Conservation (phyloP, 805 yeast genomes). For the Barnettozyma californica region DNA sequence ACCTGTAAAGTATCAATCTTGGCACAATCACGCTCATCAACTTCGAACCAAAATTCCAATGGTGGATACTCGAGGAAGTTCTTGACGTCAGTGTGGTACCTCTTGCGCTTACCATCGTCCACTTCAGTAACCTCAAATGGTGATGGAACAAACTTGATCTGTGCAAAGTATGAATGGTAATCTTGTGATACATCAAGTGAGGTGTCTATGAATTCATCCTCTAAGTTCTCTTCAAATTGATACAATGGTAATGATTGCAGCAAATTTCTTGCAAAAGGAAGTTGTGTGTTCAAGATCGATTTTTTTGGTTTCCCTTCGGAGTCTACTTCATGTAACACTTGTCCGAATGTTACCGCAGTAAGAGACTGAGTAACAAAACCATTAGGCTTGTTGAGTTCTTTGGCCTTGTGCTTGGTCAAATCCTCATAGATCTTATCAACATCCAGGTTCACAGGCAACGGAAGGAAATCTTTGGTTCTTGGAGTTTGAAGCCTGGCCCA, state of each 20-base stretch:
- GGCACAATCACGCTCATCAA: constrained; percentile 32
- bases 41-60: constrained; percentile 49
- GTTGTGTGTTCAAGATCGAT: constrained; percentile 16
- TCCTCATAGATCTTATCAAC: constrained; percentile 10
- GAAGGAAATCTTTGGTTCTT: background rate
- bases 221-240: constrained; percentile 2
- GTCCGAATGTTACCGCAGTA: constrained; percentile 23
- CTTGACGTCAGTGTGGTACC: constrained; percentile 9
- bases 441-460: constrained; percentile 8
- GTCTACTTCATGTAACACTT: constrained; percentile 15
- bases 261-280: constrained; percentile 18
- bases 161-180: constrained; percentile 33
- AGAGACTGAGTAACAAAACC: constrained; percentile 9
- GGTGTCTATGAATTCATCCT: constrained; percentile 3
- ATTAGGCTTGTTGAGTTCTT: background rate
- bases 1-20: constrained; percentile 32
- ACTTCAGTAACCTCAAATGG: constrained; percentile 26
- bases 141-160: constrained; percentile 42
- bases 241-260: constrained; percentile 15
- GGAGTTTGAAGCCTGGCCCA: constrained; percentile 23
- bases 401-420: constrained; percentile 1
- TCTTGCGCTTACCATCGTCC: background rate
- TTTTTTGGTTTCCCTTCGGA: constrained; percentile 1
- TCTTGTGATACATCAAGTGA: constrained; percentile 16
- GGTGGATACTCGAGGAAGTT: constrained; percentile 40